Base-by-base conservation (phyloP, 176 grass and related monocot species). In the Poa annua region DNA sequence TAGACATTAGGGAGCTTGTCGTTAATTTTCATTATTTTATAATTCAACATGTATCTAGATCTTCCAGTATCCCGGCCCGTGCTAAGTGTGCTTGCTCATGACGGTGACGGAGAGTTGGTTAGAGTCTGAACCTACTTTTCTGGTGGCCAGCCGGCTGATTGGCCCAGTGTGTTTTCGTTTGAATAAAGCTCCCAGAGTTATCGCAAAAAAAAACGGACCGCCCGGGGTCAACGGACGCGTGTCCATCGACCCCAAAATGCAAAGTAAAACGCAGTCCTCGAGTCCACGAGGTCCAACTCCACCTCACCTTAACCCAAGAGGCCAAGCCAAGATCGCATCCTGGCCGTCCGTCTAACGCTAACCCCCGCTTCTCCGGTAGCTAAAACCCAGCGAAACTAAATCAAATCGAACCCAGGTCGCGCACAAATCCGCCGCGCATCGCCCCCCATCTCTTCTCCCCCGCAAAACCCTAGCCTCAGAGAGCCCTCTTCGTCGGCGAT, bases 381-480 rank as follows among this genome's bases (percentile, higher is more conserved):
- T 57, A 65, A 36, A 45, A 6, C 63, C 52, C 71, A 74, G 42
- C 52, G 11, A 6, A 60, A 72, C 19, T 16, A n/a, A 86, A 73
- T 41, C 56, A 39, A 66, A 86, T 78, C 78, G 71, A 90, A 79
- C 55, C 42, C 61, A 8, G 16, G 32, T 61, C 69, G 77, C 82
- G 61, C 77, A 80, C 76, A 21, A 51, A 45, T 88, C 86, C 86
- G 72, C 83, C 87, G 82, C 76, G 51, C 66, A 15, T 12, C 11
- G 7, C 10, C 8, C 9, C 25, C 38, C 34, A 24, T 6, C 24
- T 8, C 53, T 2, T 4, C 61, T 2, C 39, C 4, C 3, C 69
- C 35, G 35, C 79, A 79, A 83, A 90, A 86, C 88, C 84, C 80
- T 90, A 90, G 66, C 66, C 0, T 4, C 11, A 41, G 3, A 15